phyloP scores from a whole-genome alignment of 345 rosid genomes.

The Pseudoturritis turrita region DNA sequence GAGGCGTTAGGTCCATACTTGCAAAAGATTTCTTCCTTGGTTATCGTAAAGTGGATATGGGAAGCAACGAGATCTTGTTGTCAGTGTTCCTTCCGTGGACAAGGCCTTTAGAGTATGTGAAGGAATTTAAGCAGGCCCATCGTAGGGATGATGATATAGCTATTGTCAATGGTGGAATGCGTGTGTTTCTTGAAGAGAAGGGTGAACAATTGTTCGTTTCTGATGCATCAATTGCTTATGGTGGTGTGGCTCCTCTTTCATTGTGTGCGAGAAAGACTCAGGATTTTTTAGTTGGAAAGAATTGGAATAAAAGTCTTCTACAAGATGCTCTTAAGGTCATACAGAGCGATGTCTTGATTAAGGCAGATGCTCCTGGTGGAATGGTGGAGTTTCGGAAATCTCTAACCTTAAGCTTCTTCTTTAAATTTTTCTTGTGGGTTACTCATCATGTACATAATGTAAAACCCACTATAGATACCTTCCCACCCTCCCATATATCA shows the following conservation, averaged over 20 bases:
- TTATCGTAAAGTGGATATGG: constrained; percentile 80
- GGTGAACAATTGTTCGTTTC: constrained; percentile 46
- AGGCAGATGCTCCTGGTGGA: constrained; percentile 91
- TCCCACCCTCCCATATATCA: constrained; percentile 61
- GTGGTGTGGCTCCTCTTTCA: constrained; percentile 88
- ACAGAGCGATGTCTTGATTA: constrained; percentile 53
- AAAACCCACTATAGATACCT: constrained; percentile 34
- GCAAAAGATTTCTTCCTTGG: constrained; percentile 84
- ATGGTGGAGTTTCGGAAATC: constrained; percentile 95
- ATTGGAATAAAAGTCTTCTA: constrained; percentile 59
- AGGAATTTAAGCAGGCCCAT: constrained; percentile 96
- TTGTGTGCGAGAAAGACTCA: constrained; percentile 54
- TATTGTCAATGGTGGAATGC: constrained; percentile 93
- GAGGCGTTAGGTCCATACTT: constrained; percentile 45
- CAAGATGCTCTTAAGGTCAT: constrained; percentile 59
- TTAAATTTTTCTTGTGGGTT: constrained; percentile 88
- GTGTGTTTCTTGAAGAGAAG: constrained; percentile 60
- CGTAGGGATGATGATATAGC: constrained; percentile 98
- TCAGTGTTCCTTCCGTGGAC: constrained; percentile 92
- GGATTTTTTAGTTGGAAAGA: constrained; percentile 60
- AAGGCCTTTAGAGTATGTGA: constrained; percentile 72
- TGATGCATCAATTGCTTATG: constrained; percentile 72
- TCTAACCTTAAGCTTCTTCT: constrained; percentile 80
- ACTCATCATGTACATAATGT: constrained; percentile 46
- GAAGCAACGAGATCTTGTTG: constrained; percentile 58